Evolutionary conservation across 495 filamentous ascomycete genomes (phyloP), one percentile per base, ranked within the genome.

Genomic region (Aspergillus ellipticus): DNA sequence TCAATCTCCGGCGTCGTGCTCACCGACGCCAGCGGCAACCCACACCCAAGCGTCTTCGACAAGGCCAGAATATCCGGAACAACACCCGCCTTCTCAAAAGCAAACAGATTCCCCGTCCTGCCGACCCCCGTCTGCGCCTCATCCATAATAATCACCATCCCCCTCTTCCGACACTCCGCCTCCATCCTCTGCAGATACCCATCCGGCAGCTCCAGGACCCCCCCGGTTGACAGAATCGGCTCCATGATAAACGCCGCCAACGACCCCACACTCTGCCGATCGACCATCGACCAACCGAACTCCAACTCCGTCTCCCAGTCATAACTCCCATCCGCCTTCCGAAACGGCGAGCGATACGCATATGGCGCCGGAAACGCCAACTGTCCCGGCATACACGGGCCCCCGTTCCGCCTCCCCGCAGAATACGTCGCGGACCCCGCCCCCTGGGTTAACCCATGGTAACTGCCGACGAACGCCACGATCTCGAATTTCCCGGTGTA

Each of bases 401-500:
- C 78, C 15, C 75, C 73, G 0, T 66, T 69, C 28, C 67, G 74
- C 5, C 81, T 62, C 6, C 78, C 77, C 29, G 71, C 66, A 10
- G 77, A 74, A 60, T 79, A 84, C 5, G 75, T 76, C 0, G 75
- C 75, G 5, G 68, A 70, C 3, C 62, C 58, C 4, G 80, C 67
- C 6, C 69, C 73, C 0, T 70, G 68, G 0, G 78, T 81, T 29
- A 81, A 61, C 6, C 82, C 82, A 51, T 85, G 81, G 67, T 77
- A 85, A 22, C 74, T 78, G 5, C 75, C 75, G 11, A 66, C 69
- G 5, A 85, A 66, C 0, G 72, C 81, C 17, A 85, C 76, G 48
- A 85, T 71, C 59, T 85, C 81, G 46, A 74, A 83, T 22, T 79
- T 79, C 1, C 80, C 80, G 0, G 82, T 84, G 51, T 77, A 81